phyloP scores from a whole-genome alignment of 441 rosid species.

The Euphorbia schlechtendalii region DNA sequence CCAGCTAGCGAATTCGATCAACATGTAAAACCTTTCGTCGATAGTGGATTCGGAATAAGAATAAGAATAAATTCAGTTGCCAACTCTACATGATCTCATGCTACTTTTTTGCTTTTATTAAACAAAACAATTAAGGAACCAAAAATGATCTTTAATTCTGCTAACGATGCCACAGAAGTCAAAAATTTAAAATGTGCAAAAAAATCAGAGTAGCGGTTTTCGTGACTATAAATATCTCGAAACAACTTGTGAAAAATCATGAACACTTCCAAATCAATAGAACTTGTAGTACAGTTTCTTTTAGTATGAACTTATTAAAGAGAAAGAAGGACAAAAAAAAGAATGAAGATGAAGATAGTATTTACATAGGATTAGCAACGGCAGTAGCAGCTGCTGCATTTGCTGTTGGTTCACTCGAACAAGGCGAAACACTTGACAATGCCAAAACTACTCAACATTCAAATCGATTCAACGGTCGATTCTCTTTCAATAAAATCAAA shows the following conservation, averaged over 20 bases:
- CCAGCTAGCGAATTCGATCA: slow-evolving; percentile 7
- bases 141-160: slow-evolving; percentile 4
- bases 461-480: background rate
- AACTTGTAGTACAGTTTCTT: background rate
- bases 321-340: background rate
- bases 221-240: no score
- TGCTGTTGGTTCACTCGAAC: slow-evolving; percentile 26
- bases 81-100: background rate
- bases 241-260: no score
- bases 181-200: background rate
- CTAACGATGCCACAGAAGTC: slow-evolving; percentile 9
- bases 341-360: slow-evolving; percentile 16
- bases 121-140: background rate
- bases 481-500: slow-evolving; percentile 18
- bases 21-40: background rate
- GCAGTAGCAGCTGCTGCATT: slow-evolving; percentile 32
- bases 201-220: background rate
- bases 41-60: slow-evolving; percentile 5
- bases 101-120: background rate
- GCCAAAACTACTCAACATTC: slow-evolving; percentile 10
- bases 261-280: background rate
- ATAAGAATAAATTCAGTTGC: slow-evolving; percentile 5
- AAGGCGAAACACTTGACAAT: slow-evolving; percentile 12
- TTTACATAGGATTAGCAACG: slow-evolving; percentile 14
- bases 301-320: slow-evolving; percentile 9